A percentile compares a stretch with the other conserved stretches of the same genome.
phyloP scores from a whole-genome alignment of 805 yeast species.

The Lipomyces yamadae region DNA sequence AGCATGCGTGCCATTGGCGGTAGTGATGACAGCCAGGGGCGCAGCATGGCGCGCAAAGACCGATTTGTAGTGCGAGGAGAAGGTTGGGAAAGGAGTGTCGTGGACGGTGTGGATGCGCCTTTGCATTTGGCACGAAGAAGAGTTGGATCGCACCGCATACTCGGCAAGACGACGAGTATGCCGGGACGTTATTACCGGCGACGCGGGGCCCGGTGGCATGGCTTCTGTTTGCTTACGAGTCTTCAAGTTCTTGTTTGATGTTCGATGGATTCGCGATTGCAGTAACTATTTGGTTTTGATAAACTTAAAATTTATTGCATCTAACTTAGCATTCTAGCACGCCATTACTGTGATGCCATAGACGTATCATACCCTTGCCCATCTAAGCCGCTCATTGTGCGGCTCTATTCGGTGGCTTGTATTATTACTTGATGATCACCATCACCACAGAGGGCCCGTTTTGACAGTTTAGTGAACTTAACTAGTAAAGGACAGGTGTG shows the following conservation, averaged over 20 bases:
- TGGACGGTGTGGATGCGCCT: background rate
- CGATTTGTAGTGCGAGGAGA: slow-evolving; percentile 25
- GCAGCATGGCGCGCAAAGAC: slow-evolving; percentile 31
- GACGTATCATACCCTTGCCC: background rate
- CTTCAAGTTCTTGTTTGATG: background rate
- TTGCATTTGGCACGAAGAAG: background rate
- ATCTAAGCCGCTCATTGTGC: no score
- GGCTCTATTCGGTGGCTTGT: no score
- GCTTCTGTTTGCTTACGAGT: background rate
- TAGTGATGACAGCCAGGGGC: slow-evolving; percentile 30
- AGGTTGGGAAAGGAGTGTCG: background rate
- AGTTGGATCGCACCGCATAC: background rate
- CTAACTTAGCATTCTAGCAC: background rate
- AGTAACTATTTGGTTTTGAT: no score
- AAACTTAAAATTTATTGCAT: no score
- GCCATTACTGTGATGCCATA: background rate
- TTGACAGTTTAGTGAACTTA: no score
- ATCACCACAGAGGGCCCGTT: no score
- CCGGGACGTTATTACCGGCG: background rate
- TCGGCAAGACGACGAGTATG: background rate
- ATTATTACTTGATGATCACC: no score
- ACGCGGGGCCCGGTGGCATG: background rate
- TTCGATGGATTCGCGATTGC: background rate
- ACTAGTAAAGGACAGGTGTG: no score
- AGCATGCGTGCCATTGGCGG: slow-evolving; percentile 12